phyloP scores from a whole-genome alignment of 768 basidiomycete genomes.

The Mycena leptocephala region DNA sequence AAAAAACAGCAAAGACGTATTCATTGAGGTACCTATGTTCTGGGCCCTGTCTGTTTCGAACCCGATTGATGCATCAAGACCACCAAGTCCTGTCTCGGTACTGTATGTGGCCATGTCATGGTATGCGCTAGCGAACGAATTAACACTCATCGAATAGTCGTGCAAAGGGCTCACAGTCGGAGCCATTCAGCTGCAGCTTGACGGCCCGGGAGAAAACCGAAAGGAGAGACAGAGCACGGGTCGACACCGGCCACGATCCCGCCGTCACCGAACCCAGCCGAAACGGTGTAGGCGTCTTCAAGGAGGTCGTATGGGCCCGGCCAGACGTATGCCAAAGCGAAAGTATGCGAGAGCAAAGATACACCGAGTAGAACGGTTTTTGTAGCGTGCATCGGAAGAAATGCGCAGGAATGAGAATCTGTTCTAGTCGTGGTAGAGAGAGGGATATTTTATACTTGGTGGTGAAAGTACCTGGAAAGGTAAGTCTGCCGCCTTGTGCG shows the following conservation, averaged over 20 bases:
- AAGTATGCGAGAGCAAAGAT: background rate
- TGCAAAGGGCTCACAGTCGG: background rate
- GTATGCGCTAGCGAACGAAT: constrained; percentile 31
- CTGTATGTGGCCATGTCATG: constrained; percentile 47
- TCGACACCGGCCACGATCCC: constrained; percentile 20
- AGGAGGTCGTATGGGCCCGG: constrained; percentile 27
- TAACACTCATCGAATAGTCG: too few species aligned
- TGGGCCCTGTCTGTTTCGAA: constrained; percentile 39
- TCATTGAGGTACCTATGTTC: constrained; percentile 15
- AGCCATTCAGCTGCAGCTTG: constrained; percentile 27
- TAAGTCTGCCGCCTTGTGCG: too few species aligned
- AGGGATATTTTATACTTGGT: too few species aligned
- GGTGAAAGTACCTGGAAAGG: too few species aligned
- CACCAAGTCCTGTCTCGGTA: constrained; percentile 41
- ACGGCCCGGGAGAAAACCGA: constrained; percentile 10
- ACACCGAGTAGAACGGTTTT: background rate
- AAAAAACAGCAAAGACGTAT: constrained; percentile 21
- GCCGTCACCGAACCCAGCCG: constrained; percentile 18
- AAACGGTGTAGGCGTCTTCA: constrained; percentile 27
- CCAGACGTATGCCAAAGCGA: constrained; percentile 28
- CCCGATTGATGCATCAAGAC: constrained; percentile 47
- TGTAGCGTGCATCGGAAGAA: too few species aligned
- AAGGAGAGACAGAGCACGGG: constrained; percentile 3
- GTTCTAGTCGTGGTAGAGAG: too few species aligned
- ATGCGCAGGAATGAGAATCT: too few species aligned